A percentile compares a stretch with the other conserved stretches of the same genome.
These are phyloP conservation scores for Populus hybrid DNA, from an alignment of 441 rosid genomes.

Conservation along the genomic window DNA sequence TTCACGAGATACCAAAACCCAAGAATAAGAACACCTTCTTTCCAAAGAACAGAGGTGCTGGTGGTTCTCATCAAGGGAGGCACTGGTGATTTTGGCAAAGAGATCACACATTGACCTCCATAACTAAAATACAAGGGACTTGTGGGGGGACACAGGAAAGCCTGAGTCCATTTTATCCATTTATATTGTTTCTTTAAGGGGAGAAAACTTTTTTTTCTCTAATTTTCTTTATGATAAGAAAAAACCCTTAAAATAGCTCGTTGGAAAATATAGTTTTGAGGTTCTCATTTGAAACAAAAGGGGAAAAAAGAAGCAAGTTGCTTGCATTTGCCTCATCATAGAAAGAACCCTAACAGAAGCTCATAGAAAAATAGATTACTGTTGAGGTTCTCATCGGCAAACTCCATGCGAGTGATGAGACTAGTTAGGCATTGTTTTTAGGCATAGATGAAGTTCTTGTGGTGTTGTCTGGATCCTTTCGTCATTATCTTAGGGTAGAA, in stretches of 20 bases:
- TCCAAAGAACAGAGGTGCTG: slow-evolving; percentile 64
- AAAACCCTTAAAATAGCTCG: not conserved
- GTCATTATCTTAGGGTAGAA: not conserved
- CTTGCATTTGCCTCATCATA: not conserved
- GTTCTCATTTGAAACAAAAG: not conserved
- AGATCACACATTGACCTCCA: slow-evolving; percentile 7
- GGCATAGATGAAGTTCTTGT: not conserved
- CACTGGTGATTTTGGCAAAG: slow-evolving; percentile 54
- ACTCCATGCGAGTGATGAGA: not conserved
- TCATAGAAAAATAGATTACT: not conserved
- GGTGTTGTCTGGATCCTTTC: not conserved
- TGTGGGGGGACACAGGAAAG: slow-evolving; percentile 5
- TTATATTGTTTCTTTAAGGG: slow-evolving; percentile 15
- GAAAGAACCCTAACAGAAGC: not conserved
- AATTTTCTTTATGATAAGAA: not conserved
- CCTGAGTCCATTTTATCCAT: slow-evolving; percentile 16
- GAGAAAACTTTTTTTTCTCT: not conserved
- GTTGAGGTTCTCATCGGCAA: not conserved
- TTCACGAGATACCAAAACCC: slow-evolving; percentile 92
- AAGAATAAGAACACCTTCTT: slow-evolving; percentile 88
- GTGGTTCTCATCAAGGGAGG: slow-evolving; percentile 85
- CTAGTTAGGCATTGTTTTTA: not conserved
- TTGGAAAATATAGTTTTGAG: not conserved
- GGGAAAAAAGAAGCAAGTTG: not conserved
- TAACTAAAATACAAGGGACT: not conserved